A percentile compares a stretch with the other conserved stretches of the same genome.
Conservation (phyloP, 2,329 filamentous ascomycete genomes). For the Tolypocladium album region DNA sequence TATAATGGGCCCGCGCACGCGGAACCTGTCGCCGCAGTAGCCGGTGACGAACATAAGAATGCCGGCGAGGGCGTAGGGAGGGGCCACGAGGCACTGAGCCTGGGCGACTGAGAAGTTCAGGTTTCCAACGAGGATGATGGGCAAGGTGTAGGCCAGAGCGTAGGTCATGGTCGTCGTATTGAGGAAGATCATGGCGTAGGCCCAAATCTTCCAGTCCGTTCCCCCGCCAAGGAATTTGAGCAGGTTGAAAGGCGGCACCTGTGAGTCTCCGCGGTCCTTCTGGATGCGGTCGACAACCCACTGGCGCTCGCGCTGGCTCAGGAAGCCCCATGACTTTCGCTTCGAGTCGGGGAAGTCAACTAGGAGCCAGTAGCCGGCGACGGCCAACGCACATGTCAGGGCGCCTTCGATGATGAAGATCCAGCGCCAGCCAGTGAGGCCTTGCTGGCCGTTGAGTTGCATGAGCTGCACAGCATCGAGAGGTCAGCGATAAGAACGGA, state of each 20-base stretch:
- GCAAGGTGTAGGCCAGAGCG: constrained; percentile 68
- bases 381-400: constrained; percentile 42
- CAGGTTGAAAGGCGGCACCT: constrained; percentile 40
- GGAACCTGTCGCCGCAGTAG: constrained; percentile 57
- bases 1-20: constrained; percentile 55
- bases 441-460: constrained; percentile 47
- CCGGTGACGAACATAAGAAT: constrained; percentile 49
- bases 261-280: constrained; percentile 45
- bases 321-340: constrained; percentile 40
- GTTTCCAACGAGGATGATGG: constrained; percentile 55
- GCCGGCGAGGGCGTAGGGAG: constrained; percentile 56
- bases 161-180: constrained; percentile 64
- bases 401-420: constrained; percentile 49
- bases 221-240: constrained; percentile 34
- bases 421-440: constrained; percentile 54
- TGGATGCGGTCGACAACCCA: constrained; percentile 45
- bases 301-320: constrained; percentile 36
- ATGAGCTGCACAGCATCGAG: constrained; percentile 30
- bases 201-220: constrained; percentile 49
- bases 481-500: background rate
- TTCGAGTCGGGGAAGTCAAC: constrained; percentile 54
- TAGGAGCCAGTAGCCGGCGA: constrained; percentile 43
- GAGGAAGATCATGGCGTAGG: constrained; percentile 49
- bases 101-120: constrained; percentile 55
- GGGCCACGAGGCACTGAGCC: constrained; percentile 62